Evolutionary conservation across 495 filamentous ascomycete species (phyloP).

Genomic region (Stereocaulon alpinum): DNA sequence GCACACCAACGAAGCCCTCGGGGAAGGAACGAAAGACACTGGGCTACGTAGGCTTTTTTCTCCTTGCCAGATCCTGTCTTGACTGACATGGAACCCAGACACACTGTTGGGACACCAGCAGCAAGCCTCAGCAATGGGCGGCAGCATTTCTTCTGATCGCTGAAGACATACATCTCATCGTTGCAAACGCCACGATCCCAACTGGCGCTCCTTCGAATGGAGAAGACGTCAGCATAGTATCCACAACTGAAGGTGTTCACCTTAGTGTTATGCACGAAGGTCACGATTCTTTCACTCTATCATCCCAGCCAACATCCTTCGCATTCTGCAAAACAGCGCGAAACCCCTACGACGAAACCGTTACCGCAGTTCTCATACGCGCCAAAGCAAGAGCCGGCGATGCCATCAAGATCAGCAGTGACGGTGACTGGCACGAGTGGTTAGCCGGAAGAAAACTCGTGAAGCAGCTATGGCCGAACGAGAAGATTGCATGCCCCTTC

Average conservation of each 20-base stretch:
- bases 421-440: background rate
- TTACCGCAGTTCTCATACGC: background rate
- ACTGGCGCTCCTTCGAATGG: background rate
- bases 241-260: background rate
- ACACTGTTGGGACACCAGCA: background rate
- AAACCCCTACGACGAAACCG: background rate
- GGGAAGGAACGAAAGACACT: background rate
- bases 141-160: background rate
- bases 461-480: background rate
- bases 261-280: background rate
- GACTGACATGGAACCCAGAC: background rate
- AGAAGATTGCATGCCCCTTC: background rate
- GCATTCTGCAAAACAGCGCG: background rate
- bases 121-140: background rate
- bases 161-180: background rate
- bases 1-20: background rate
- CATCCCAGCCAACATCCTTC: background rate
- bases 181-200: background rate
- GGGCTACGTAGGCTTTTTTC: background rate
- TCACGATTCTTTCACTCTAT: background rate
- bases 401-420: background rate
- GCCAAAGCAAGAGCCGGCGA: slow-evolving; percentile 1
- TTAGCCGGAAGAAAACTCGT: background rate
- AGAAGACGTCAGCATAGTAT: background rate
- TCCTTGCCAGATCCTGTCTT: background rate